Conservation (phyloP, 192 early-diverging fungal species). For the Entomortierella parvispora region DNA sequence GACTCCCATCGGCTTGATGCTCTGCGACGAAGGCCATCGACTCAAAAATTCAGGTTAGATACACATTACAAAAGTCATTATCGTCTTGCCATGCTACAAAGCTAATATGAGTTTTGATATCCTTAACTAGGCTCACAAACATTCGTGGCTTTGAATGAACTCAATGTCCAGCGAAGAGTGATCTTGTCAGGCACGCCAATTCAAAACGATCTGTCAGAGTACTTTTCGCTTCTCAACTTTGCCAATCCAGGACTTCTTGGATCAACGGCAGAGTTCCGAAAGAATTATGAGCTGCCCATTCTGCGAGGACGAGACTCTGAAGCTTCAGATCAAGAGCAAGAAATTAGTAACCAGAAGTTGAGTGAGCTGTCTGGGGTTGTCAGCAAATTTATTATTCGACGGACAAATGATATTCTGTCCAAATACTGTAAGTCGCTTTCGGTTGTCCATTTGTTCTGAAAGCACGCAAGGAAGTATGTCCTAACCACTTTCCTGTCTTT, state of each 20-base stretch:
- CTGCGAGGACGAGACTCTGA: conserved; percentile 91
- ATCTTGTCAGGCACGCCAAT: conserved; percentile 97
- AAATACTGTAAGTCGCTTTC: conserved; percentile 86
- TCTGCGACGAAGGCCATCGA: conserved; percentile 98
- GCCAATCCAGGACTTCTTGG: conserved; percentile 95
- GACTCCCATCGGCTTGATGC: conserved; percentile 87
- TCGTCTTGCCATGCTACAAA: background rate
- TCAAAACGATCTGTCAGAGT: conserved; percentile 88
- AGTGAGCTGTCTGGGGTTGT: conserved; percentile 86
- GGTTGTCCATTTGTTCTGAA: background rate
- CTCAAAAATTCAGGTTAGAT: conserved; percentile 84
- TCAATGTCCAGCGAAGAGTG: conserved; percentile 91
- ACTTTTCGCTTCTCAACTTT: conserved; percentile 94
- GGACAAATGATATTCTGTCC: conserved; percentile 95
- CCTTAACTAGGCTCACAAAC: conserved; percentile 77
- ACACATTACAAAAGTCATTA: background rate
- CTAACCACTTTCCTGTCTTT: conserved; percentile 4
- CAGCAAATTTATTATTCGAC: conserved; percentile 95
- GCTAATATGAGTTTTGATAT: conserved; percentile 7
- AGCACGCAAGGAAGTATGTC: background rate
- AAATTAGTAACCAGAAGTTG: conserved; percentile 85
- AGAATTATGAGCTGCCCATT: conserved; percentile 95
- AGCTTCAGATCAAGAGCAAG: conserved; percentile 82
- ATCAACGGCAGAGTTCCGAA: conserved; percentile 87
- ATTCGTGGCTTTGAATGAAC: conserved; percentile 80